These are phyloP conservation scores for Macadamia tetraphylla DNA, from an alignment of 164 flowering plant genomes.

Conservation along the genomic window DNA sequence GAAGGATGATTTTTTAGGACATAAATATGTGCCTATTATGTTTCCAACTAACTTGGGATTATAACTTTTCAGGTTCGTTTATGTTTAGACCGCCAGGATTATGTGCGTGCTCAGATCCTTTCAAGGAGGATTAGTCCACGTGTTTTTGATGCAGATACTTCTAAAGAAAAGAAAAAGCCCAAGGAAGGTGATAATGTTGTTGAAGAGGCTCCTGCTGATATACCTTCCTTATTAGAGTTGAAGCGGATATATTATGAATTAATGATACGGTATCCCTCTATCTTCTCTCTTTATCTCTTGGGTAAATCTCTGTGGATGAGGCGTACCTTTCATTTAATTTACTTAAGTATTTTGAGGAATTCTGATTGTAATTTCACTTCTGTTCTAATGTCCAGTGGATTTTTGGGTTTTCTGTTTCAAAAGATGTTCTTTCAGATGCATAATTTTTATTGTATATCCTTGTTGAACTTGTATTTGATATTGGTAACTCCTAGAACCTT, in stretches of 20 bases:
- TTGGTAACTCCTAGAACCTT: no score
- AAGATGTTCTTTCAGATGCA: no score
- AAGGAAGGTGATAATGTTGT: conserved; percentile 90
- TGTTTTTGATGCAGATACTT: conserved; percentile 74
- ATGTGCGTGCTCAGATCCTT: conserved; percentile 92
- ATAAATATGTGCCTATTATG: not conserved
- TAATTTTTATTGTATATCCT: no score
- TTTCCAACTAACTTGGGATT: conserved; percentile 1
- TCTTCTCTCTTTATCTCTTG: not conserved
- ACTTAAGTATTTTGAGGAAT: not conserved
- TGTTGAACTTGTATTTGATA: no score
- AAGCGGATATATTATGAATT: conserved; percentile 84
- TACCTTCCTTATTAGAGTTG: conserved; percentile 75
- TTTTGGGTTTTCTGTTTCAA: no score
- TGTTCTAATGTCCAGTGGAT: no score
- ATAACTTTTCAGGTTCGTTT: conserved; percentile 61
- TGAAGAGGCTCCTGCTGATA: conserved; percentile 89
- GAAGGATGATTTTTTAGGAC: not conserved
- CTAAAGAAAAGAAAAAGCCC: conserved; percentile 89
- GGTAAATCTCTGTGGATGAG: not conserved
- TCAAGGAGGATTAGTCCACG: conserved; percentile 91
- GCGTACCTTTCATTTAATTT: not conserved
- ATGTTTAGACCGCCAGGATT: conserved; percentile 90
- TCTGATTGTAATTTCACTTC: no score
- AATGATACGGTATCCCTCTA: conserved; percentile 58